Conservation (phyloP, 345 rosid species). For the Microcos paniculata region DNA sequence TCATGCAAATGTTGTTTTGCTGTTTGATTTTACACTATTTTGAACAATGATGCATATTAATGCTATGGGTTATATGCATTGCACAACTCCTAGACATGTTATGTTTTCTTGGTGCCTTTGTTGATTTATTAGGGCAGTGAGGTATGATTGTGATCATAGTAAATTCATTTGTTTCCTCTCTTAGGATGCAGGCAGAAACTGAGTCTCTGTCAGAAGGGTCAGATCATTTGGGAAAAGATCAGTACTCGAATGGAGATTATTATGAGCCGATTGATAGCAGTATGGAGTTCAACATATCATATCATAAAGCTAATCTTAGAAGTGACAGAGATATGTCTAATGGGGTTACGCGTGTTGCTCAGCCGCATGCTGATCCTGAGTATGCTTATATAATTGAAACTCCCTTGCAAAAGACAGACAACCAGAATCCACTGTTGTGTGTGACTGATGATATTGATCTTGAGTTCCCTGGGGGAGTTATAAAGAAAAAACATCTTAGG, state of each 20-base stretch:
- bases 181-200: conserved; percentile 75
- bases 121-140: not conserved
- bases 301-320: conserved; percentile 53
- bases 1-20: not conserved
- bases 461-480: conserved; percentile 30
- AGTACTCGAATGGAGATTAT: conserved; percentile 55
- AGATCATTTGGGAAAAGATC: conserved; percentile 55
- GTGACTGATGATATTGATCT: conserved; percentile 33
- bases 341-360: conserved; percentile 51
- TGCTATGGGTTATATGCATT: not conserved
- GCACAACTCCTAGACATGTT: not conserved
- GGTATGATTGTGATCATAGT: conserved; percentile 20
- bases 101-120: not conserved
- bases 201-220: conserved; percentile 61
- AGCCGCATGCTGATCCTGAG: conserved; percentile 47
- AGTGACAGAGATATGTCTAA: conserved; percentile 33
- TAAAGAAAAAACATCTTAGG: conserved; percentile 36
- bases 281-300: conserved; percentile 68
- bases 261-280: conserved; percentile 53
- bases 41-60: not conserved
- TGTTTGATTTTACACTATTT: not conserved
- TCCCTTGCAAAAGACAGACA: conserved; percentile 27
- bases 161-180: conserved; percentile 15
- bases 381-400: conserved; percentile 54
- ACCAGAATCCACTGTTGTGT: conserved; percentile 24